These are phyloP conservation scores for Candida railenensis DNA, from an alignment of 805 yeast genomes.

Conservation along the genomic window DNA sequence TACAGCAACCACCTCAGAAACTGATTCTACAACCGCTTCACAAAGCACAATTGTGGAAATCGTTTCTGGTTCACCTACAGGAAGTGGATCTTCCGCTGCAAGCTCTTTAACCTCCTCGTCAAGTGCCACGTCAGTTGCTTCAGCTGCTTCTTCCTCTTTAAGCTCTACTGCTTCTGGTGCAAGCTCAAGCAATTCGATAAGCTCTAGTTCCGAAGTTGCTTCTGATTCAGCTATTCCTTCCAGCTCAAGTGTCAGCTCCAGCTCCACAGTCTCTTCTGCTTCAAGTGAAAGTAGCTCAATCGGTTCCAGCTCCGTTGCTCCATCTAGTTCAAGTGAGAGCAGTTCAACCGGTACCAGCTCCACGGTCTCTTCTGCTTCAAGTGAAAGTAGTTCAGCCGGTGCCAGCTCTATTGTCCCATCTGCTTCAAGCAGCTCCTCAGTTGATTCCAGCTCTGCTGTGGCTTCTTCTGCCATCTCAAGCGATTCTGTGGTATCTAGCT, in stretches of 20 bases:
- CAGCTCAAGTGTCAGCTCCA: not conserved
- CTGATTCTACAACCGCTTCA: conserved; percentile 6
- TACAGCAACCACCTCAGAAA: conserved; percentile 5
- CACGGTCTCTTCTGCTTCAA: too few relatives aligned
- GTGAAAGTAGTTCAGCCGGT: too few relatives aligned
- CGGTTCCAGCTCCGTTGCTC: not conserved
- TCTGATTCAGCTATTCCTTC: not conserved
- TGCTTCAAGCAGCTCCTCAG: too few relatives aligned
- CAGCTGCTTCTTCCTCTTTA: conserved; percentile 9
- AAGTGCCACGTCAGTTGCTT: not conserved
- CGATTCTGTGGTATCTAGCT: not conserved
- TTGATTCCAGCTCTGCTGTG: not conserved
- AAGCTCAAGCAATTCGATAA: too few relatives aligned
- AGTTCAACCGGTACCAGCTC: too few relatives aligned
- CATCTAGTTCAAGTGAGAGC: too few relatives aligned
- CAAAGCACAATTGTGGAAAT: not conserved
- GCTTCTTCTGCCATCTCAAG: not conserved
- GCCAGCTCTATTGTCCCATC: too few relatives aligned
- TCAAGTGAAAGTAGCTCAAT: not conserved
- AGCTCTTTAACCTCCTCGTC: not conserved
- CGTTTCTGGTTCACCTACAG: not conserved
- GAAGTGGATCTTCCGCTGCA: not conserved
- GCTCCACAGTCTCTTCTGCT: not conserved
- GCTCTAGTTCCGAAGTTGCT: not conserved
- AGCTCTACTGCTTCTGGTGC: conserved; percentile 7